Evolutionary conservation across 345 rosid genomes (phyloP), one percentile per base, ranked within the genome.

Genomic region (Capsella bursapastoris): DNA sequence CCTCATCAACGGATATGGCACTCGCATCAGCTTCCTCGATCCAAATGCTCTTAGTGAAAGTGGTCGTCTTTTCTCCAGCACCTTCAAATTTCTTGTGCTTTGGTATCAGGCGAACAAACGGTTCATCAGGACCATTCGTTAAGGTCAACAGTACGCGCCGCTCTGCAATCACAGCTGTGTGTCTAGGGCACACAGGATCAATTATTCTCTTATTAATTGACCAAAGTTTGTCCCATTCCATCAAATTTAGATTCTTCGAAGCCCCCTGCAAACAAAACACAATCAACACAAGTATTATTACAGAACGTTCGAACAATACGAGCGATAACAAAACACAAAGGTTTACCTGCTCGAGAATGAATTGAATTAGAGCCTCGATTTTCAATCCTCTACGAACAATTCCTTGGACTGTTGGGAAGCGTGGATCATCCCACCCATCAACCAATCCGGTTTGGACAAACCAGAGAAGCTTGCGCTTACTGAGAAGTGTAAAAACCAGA

Each of bases 191-290:
- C 66, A 95, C 93, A 14, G 94, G 99, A 82, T 95, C 99, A 8
- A 95, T 59, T 31, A 92, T 92, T 81, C 85, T 90, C 89, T 96
- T 90, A 57, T 95, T 95, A 31, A 95, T 92, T 27, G 91, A 83
- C 99, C 99, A 96, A 47, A 96, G 88, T 70, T 96, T 92, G 82
- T 96, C 99, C 99, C 99, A 87, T 66, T 90, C 99, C 98, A 96
- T 92, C 27, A 96, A 90, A 73, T 92, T 92, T 40, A 92, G 89
- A 80, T 92, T 95, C 77, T 92, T 95, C 0, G 94, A 95, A 35
- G 97, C 99, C 0, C 98, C 98, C 96, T 91, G 83, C 29, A 82
- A 79, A 67, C 3, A 25, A 29, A 70, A 32, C 11, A 64, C 15
- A 25, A 22, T 7, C 9, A 29, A 53, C 40, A 70, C 34, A 29